Percentiles rank a stretch among this genome's conserved stretches.
Conservation (phyloP, 768 basidiomycete species). For the Phylloporus arenicola region DNA sequence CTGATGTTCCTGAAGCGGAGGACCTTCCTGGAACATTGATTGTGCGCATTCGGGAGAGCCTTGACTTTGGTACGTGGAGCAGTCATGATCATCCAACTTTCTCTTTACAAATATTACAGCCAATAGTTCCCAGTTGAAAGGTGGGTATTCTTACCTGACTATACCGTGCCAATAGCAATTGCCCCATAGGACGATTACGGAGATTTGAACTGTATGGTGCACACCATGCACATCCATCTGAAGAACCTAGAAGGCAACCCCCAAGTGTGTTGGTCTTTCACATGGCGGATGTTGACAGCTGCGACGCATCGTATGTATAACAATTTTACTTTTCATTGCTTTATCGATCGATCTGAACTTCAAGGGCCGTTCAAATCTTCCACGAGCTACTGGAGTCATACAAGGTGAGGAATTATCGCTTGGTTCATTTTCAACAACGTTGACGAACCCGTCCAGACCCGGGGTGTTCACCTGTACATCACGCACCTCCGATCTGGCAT, state of each 20-base stretch:
- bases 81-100: not conserved
- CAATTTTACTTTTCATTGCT: not conserved
- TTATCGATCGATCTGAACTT: slow-evolving; percentile 4
- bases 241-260: slow-evolving; percentile 70
- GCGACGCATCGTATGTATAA: slow-evolving; percentile 82
- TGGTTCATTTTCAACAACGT: not conserved
- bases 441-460: slow-evolving; percentile 27
- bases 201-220: slow-evolving; percentile 87
- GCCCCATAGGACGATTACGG: slow-evolving; percentile 61
- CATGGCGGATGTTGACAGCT: slow-evolving; percentile 83
- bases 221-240: slow-evolving; percentile 79
- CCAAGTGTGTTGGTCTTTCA: slow-evolving; percentile 85
- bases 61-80: slow-evolving; percentile 72
- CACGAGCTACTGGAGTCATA: slow-evolving; percentile 76
- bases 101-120: slow-evolving; percentile 40
- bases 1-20: slow-evolving; percentile 83
- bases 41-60: slow-evolving; percentile 80
- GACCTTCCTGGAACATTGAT: slow-evolving; percentile 79
- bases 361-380: slow-evolving; percentile 79
- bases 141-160: slow-evolving; percentile 18
- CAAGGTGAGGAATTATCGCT: slow-evolving; percentile 38
- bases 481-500: slow-evolving; percentile 40
- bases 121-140: slow-evolving; percentile 94
- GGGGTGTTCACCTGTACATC: slow-evolving; percentile 42
- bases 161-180: not conserved